Evolutionary conservation across 768 basidiomycete genomes (phyloP), one percentile per base, ranked within the genome.

Genomic region (Boletus vinaceobasis): DNA sequence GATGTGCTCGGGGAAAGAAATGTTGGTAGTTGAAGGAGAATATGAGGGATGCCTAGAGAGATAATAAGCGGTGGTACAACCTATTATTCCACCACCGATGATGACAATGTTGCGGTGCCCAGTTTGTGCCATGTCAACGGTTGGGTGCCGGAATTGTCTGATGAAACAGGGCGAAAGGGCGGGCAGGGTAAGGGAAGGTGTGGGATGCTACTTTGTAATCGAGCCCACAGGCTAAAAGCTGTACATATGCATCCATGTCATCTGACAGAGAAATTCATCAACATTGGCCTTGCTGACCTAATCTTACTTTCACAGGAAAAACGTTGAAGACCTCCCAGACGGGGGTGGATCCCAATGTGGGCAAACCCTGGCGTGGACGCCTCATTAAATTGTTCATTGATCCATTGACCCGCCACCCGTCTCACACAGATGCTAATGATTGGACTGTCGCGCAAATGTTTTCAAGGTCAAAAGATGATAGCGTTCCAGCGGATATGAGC

Each of bases 31-130:
- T 10, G 71, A 56, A 4, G 73, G 55, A 15, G 73, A 62, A 61
- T 77, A 82, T 9, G 68, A 71, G 4, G 81, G 79, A 57, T 87
- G 83, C 23, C 76, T 76, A 14, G 86, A 73, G 48, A 92, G 76
- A 69, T 88, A 93, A 74, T 90, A 93, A 14, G 91, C 90, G 0
- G 86, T 88, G 1, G 86, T 87, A 54, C 86, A 85, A 9, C 93
- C 93, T 38, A 93, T 87, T 60, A 94, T 93, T 0, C 93, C 93
- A 21, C 86, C 93, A 27, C 93, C 92, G 56, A 95, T 77, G 56
- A 95, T 82, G 31, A 90, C 79, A 50, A 94, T 85, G 46, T 82
- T 61, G 39, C 57, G 62, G 39, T 65, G 52, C 21, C 51, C 55
- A 2, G 44, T 27, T 43, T 61, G 57, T 23, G 46, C 47, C 70